A percentile compares a stretch with the other conserved stretches of the same genome.
Conservation (phyloP, 1,284 basidiomycete species). For the Boletus hoseneyae region DNA sequence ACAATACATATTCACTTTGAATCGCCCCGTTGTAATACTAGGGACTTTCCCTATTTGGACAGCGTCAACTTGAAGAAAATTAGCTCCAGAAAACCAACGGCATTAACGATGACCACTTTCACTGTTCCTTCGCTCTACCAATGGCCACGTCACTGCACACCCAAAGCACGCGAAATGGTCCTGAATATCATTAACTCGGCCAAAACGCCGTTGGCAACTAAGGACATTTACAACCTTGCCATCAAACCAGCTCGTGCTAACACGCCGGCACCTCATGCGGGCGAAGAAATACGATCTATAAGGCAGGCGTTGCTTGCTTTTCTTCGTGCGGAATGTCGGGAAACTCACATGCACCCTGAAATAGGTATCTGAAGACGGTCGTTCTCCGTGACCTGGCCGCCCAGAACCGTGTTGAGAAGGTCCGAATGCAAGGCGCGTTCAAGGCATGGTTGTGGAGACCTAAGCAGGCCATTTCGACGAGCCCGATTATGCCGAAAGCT, state of each 20-base stretch:
- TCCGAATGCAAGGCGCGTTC: conserved; percentile 34
- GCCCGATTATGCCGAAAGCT: neutral
- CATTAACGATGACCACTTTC: conserved; percentile 15
- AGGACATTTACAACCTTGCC: conserved; percentile 27
- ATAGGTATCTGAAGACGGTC: conserved; percentile 56
- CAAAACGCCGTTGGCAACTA: conserved; percentile 26
- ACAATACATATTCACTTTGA: conserved; percentile 2
- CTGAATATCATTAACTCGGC: conserved; percentile 17
- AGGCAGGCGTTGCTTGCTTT: conserved; percentile 34
- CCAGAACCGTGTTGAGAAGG: conserved; percentile 42
- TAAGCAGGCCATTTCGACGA: conserved; percentile 12
- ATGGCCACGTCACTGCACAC: conserved; percentile 28
- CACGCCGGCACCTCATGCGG: conserved; percentile 36
- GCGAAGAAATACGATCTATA: conserved; percentile 51
- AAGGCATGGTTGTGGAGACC: conserved; percentile 41
- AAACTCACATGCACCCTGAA: neutral
- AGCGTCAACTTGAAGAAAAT: too few species aligned
- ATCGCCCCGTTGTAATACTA: too few species aligned
- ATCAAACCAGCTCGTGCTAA: conserved; percentile 6
- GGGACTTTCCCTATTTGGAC: too few species aligned
- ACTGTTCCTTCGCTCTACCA: conserved; percentile 22
- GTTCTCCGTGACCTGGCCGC: conserved; percentile 48
- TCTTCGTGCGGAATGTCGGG: neutral
- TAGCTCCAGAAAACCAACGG: too few species aligned
- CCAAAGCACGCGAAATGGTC: conserved; percentile 23